A percentile compares a stretch with the other conserved stretches of the same genome.
phyloP scores from a whole-genome alignment of 2,329 filamentous ascomycete species.

The Diaporthe ampelina region DNA sequence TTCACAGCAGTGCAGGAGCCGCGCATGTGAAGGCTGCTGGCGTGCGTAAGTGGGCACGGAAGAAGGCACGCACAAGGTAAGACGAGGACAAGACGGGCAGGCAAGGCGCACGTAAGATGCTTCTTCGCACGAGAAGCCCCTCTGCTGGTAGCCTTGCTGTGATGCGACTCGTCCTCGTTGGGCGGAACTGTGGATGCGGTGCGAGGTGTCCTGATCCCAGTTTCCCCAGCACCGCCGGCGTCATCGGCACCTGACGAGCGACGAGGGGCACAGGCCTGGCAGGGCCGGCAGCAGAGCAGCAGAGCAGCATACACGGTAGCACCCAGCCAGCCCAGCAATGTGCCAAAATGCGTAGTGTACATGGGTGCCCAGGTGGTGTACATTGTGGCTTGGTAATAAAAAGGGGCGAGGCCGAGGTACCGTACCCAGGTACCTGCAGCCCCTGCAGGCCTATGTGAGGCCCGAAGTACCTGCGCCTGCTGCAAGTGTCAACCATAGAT shows the following conservation, averaged over 20 bases:
- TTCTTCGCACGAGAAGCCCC: constrained; percentile 26
- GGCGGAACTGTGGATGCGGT: constrained; percentile 26
- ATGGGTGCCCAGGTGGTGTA: neutral
- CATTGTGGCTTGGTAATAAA: neutral
- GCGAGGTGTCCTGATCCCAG: constrained; percentile 14
- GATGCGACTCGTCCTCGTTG: constrained; percentile 19
- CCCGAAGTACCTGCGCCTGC: constrained; percentile 25
- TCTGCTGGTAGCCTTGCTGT: constrained; percentile 17
- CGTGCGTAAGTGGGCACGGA: constrained; percentile 8
- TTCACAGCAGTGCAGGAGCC: neutral
- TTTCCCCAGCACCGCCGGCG: constrained; percentile 18
- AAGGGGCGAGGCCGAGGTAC: neutral
- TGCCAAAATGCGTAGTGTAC: no score
- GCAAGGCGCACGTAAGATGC: neutral
- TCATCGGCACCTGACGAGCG: constrained; percentile 25
- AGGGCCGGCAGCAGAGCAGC: no score
- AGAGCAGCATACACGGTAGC: no score
- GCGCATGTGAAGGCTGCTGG: constrained; percentile 4
- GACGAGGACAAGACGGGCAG: neutral
- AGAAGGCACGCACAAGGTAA: neutral
- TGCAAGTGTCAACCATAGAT: constrained; percentile 25
- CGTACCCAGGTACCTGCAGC: neutral
- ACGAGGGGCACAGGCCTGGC: no score
- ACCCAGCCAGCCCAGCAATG: no score
- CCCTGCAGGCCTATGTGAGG: constrained; percentile 29